Percentiles rank a stretch among this genome's conserved stretches.
These are phyloP conservation scores for Penicillium brasilianum DNA, from an alignment of 2,329 filamentous ascomycete genomes.

Conservation along the genomic window DNA sequence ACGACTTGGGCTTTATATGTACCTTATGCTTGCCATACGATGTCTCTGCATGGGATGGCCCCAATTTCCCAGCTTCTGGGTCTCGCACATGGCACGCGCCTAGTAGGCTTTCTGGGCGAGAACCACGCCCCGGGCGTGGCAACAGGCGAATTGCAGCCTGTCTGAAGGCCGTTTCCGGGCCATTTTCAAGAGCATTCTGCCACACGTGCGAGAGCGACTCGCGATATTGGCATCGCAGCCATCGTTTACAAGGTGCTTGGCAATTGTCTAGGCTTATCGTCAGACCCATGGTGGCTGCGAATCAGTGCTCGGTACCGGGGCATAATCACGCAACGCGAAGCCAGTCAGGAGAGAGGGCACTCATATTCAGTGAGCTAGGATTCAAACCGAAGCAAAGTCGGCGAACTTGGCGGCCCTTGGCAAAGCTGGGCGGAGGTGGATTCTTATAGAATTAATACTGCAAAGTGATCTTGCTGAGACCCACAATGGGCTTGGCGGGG, in stretches of 20 bases:
- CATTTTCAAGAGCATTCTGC: not conserved
- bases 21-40: not conserved
- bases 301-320: conserved; percentile 13
- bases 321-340: conserved; percentile 20
- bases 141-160: conserved; percentile 3
- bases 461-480: not conserved
- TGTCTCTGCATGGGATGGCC: not conserved
- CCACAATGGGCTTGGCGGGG: conserved; percentile 23
- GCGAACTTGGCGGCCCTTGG: conserved; percentile 27
- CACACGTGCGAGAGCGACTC: conserved; percentile 31
- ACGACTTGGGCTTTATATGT: conserved; percentile 8
- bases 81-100: conserved; percentile 2
- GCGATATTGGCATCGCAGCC: conserved; percentile 15
- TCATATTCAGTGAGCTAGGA: not conserved
- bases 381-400: conserved; percentile 20
- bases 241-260: conserved; percentile 17
- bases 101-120: not conserved
- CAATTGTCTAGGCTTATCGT: conserved; percentile 19
- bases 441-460: conserved; percentile 7
- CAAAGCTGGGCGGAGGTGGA: conserved; percentile 16
- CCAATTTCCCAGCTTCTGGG: not conserved
- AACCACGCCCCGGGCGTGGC: conserved; percentile 6
- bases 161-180: not conserved
- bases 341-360: conserved; percentile 3
- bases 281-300: conserved; percentile 13